A percentile compares a stretch with the other conserved stretches of the same genome.
Conservation (phyloP, 2,329 filamentous ascomycete genomes). For the Ascomycota sp. region DNA sequence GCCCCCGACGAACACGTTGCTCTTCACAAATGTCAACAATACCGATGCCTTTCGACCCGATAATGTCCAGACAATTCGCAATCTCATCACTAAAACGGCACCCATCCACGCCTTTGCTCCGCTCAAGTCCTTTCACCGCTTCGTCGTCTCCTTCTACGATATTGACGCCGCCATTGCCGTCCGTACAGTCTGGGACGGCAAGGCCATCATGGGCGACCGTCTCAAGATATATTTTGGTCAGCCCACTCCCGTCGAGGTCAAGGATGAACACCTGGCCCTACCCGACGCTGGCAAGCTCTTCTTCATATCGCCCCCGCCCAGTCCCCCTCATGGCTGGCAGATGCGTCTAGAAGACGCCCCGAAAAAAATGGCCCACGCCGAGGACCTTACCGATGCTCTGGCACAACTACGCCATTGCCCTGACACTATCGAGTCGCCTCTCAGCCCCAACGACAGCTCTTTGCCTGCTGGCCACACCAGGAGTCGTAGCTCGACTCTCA, state of each 20-base stretch:
- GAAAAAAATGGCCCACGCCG: slow-evolving; percentile 49
- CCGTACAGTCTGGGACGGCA: slow-evolving; percentile 52
- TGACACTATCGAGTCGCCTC: slow-evolving; percentile 8
- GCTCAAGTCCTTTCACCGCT: slow-evolving; percentile 64
- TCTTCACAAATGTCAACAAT: slow-evolving; percentile 63
- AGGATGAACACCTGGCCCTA: slow-evolving; percentile 39
- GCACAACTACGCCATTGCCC: slow-evolving; percentile 35
- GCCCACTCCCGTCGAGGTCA: slow-evolving; percentile 32
- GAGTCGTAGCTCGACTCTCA: slow-evolving; percentile 43
- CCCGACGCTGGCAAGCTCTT: slow-evolving; percentile 52
- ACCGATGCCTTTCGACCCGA: slow-evolving; percentile 52
- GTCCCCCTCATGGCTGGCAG: slow-evolving; percentile 49
- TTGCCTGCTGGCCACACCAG: slow-evolving; percentile 14
- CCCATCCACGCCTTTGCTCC: slow-evolving; percentile 61
- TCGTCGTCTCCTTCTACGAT: slow-evolving; percentile 59
- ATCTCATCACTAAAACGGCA: slow-evolving; percentile 48
- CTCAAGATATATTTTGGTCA: slow-evolving; percentile 51
- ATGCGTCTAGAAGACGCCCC: slow-evolving; percentile 47
- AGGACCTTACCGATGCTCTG: slow-evolving; percentile 46
- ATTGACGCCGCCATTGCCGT: slow-evolving; percentile 49
- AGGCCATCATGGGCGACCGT: slow-evolving; percentile 48
- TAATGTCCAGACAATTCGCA: slow-evolving; percentile 53
- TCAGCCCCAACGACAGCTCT: slow-evolving; percentile 11
- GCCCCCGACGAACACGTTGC: slow-evolving; percentile 61
- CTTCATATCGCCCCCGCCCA: slow-evolving; percentile 52